Percentiles rank a stretch among this genome's conserved stretches.
Evolutionary conservation across 2,329 filamentous ascomycete genomes (phyloP).

Genomic region (Trichophyton mentagrophytes): DNA sequence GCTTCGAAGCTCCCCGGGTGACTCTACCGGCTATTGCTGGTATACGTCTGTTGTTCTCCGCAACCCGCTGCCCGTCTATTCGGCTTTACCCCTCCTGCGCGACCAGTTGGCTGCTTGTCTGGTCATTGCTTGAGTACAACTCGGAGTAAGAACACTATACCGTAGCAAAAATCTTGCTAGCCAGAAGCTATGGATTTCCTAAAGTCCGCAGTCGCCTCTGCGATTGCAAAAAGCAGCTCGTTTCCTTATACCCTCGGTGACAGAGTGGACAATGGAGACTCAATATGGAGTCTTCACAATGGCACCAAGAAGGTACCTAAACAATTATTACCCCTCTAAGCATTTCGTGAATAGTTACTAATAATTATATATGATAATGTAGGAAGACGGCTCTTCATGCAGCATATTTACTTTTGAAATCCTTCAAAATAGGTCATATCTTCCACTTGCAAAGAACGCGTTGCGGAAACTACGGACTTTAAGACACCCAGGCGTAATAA

Average conservation of each 20-base stretch:
- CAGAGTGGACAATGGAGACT: conserved; percentile 79
- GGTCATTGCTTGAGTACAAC: background rate
- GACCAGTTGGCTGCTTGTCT: background rate
- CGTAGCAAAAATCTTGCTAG: background rate
- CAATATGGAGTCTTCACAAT: conserved; percentile 93
- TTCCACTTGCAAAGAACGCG: conserved; percentile 84
- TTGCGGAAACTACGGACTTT: conserved; percentile 86
- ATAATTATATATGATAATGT: conserved; percentile 7
- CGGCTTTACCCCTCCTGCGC: background rate
- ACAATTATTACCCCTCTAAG: background rate
- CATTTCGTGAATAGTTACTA: conserved; percentile 9
- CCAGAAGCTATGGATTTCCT: conserved; percentile 73
- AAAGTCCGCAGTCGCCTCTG: conserved; percentile 92
- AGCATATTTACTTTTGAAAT: conserved; percentile 97
- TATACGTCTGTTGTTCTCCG: background rate
- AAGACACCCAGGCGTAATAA: conserved; percentile 87
- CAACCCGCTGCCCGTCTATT: background rate
- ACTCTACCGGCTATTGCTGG: background rate
- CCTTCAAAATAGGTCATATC: conserved; percentile 59
- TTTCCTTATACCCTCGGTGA: conserved; percentile 92
- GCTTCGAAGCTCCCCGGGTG: too few relatives aligned
- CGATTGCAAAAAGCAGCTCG: conserved; percentile 85
- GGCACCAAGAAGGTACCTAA: conserved; percentile 68
- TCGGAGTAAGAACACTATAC: background rate
- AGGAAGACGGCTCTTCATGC: conserved; percentile 91